Base-by-base conservation (phyloP, 208 protist genomes). In the Acanthamoeba culbertsoni region DNA sequence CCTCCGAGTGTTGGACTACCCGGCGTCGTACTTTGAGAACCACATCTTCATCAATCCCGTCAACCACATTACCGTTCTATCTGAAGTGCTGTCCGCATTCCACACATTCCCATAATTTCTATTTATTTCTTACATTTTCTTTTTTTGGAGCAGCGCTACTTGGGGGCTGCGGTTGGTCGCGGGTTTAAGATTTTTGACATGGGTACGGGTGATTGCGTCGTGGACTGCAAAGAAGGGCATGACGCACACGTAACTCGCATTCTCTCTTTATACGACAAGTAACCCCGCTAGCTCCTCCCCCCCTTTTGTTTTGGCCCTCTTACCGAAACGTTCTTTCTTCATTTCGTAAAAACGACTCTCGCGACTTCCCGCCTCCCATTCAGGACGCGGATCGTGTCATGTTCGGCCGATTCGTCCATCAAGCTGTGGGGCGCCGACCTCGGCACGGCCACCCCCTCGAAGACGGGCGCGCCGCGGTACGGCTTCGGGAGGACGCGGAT, bases 101-200 rank as follows among this genome's bases (percentile, higher is more conserved):
- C 46, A 63, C n/a, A 73, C 31, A 8, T 77, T 7, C 31, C 10
- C 8, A 33, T 31, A 55, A 86, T 45, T 37, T 37, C 28, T 59
- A 35, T 23, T 10, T 55, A 55, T 26, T 45, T 59, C 28, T 28
- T 46, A 86, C 10, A 51, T 45, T 48, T 23, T 8, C 14, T 37
- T 7, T 26, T 75, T 75, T 7, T 20, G 37, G 4, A 40, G 26
- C 31, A 92, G 86, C 37, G 57, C 14, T 92, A 57, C 26, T 20
- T 92, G 8, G 86, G 42, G 3, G 86, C 86, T 5, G 63, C 86
- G 0, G 59, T 92, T 7, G 59, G 59, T 8, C 45, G 46, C 8
- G 86, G 86, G 31, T 92, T 92, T 43, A 48, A 57, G 28, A 43
- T 92, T 23, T 92, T 75, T 92, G 63, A 92, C 31, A 92, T 77